These are phyloP conservation scores for Candolleomyces aberdarensis DNA, from an alignment of 768 basidiomycete species.

Conservation along the genomic window DNA sequence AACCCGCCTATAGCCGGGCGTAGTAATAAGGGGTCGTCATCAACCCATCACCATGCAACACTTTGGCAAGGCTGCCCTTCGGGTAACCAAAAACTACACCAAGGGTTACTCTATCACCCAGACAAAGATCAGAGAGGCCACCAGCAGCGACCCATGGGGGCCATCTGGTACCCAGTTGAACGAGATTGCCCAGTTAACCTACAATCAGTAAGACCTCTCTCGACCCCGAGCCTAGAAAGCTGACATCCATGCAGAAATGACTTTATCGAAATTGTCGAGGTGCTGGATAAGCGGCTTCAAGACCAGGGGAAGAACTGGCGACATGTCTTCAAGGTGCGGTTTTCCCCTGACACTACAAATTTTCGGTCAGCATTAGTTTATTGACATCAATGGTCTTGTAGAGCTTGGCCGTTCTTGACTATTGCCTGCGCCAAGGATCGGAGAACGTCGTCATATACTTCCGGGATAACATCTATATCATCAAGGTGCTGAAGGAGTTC, in stretches of 20 bases:
- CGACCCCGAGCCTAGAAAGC: neutral
- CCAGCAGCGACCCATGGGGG: slow-evolving; percentile 97
- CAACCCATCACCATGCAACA: slow-evolving; percentile 51
- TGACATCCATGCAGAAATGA: slow-evolving; percentile 55
- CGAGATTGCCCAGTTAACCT: slow-evolving; percentile 94
- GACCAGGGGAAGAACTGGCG: slow-evolving; percentile 99
- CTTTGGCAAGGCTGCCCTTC: slow-evolving; percentile 80
- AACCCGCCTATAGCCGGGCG: too few species aligned
- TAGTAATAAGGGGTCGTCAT: too few species aligned
- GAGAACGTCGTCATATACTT: slow-evolving; percentile 99
- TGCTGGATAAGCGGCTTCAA: slow-evolving; percentile 96
- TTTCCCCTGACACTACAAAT: neutral
- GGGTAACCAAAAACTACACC: slow-evolving; percentile 93
- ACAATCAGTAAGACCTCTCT: slow-evolving; percentile 76
- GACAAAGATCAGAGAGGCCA: slow-evolving; percentile 94
- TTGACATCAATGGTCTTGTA: slow-evolving; percentile 20
- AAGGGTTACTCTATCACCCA: slow-evolving; percentile 95
- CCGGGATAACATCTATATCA: slow-evolving; percentile 92
- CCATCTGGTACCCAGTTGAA: slow-evolving; percentile 99
- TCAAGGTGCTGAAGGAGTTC: slow-evolving; percentile 99
- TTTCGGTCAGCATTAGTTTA: too few species aligned
- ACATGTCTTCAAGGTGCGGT: slow-evolving; percentile 35
- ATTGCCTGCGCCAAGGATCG: slow-evolving; percentile 91
- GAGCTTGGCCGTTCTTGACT: slow-evolving; percentile 93
- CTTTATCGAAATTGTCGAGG: slow-evolving; percentile 99